Evolutionary conservation across 495 filamentous ascomycete genomes (phyloP), one percentile per base, ranked within the genome.

Genomic region (Achaetomiella virescens): DNA sequence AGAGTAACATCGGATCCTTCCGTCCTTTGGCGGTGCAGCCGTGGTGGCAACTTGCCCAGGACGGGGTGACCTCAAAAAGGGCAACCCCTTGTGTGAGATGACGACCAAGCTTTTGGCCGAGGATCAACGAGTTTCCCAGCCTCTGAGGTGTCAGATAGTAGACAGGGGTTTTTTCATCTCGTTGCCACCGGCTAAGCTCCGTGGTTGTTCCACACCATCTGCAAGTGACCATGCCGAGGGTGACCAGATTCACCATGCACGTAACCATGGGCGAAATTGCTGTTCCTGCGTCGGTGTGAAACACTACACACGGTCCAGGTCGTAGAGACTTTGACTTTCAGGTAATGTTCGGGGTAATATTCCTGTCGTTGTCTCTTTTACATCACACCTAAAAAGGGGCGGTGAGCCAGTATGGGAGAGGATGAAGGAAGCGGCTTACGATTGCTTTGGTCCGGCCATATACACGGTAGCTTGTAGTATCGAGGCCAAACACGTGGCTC

Each of bases 191-290:
- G 38, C 45, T 57, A 53, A 59, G 25, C 33, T 59, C 15, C 7
- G 40, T 42, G 17, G 11, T 42, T 7, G 20, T 36, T 21, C 25
- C 52, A 46, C 42, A 20, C 25, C 25, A 12, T 31, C 33, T 15
- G 46, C 51, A 11, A 45, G 7, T 25, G 46, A 58, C 58, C 57
- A 58, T 52, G 48, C 51, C 27, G 35, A 42, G 51, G 48, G 44
- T 45, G 46, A 40, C 43, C 17, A 64, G 54, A 61, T 64, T 53
- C 31, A 52, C 57, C 25, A 64, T 61, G 70, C 65, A 52, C 45
- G 52, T 53, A 66, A 25, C 68, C 68, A 65, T 56, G 46, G 45
- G 40, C 41, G 46, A 20, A 46, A 18, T 44, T 35, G 11, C 31
- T 54, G 52, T 54, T 46, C 52, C 52, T 54, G 52, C 31, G 21